Conservation (phyloP, 495 filamentous ascomycete species). For the Parathielavia appendiculata region DNA sequence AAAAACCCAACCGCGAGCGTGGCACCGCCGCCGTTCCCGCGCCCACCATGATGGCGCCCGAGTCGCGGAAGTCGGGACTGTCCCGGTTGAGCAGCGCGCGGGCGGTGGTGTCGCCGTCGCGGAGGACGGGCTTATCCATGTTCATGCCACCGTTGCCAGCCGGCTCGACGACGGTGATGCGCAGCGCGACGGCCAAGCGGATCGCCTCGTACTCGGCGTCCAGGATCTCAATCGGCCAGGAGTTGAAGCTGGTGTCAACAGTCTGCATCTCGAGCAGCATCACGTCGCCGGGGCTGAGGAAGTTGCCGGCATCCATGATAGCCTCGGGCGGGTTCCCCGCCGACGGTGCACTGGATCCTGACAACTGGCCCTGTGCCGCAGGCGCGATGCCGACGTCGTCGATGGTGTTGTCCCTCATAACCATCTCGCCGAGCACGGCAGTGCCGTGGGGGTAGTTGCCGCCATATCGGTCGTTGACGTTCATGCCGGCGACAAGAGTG, state of each 20-base stretch:
- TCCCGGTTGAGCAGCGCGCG: background rate
- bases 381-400: conserved; percentile 16
- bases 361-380: conserved; percentile 6
- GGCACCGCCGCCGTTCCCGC: background rate
- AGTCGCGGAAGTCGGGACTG: conserved; percentile 11
- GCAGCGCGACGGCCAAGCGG: conserved; percentile 5
- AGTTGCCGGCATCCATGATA: conserved; percentile 4
- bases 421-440: conserved; percentile 14
- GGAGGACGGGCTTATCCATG: background rate
- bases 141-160: conserved; percentile 10
- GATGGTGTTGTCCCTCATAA: conserved; percentile 17
- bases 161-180: conserved; percentile 14
- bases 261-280: conserved; percentile 18
- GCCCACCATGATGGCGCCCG: conserved; percentile 11
- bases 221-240: conserved; percentile 13
- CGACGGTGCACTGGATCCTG: background rate
- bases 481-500: background rate
- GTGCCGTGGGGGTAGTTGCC: conserved; percentile 15
- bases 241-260: background rate
- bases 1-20: background rate
- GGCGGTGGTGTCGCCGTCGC: background rate
- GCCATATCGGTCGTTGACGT: background rate
- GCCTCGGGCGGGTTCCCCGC: conserved; percentile 2
- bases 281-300: conserved; percentile 7
- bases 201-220: conserved; percentile 16